Base-by-base conservation (phyloP, 1,284 basidiomycete species). In the Boletus holoroseus region DNA sequence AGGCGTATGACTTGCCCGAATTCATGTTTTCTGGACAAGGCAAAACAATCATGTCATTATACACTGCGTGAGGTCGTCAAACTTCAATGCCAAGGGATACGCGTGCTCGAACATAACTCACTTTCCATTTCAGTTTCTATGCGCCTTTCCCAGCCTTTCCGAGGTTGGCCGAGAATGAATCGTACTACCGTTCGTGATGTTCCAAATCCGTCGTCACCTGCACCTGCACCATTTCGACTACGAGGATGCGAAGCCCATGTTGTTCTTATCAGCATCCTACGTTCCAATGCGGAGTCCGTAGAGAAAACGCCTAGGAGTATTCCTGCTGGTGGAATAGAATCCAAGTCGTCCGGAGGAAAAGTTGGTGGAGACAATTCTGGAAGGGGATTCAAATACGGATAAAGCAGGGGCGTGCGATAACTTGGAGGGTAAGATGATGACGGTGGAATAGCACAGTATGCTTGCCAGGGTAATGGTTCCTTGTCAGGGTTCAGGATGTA, bases 401-500 rank as follows among this genome's bases (percentile, higher is more conserved):
- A 66, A 55, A 59, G 59, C 68, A 68, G 50, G 69, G 66, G 46
- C 62, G 66, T 48, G 68, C 69, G 60, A 64, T 69, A 49, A 58
- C 71, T 67, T 58, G 72, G 68, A 55, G 72, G 60, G 58, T 73
- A 57, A 63, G 77, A 64, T 62, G 79, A 76, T 31, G 71, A 51
- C 45, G 77, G 75, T 36, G 82, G 77, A 55, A 83, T 72, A 47
- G 87, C 79, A 70, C 95, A 98, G 68, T 95, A 95, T 24, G 85
- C 83, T 57, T 93, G 83, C 93, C 94, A 99, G 38, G 94, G 94
- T 27, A 95, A 72, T 13, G 92, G 87, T 50, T 89, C 87, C 69
- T 97, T 97, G 77, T 99, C 95, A 40, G 94, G 92, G 66, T 97
- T 94, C 63, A 97, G 81, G 56, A 94, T 81, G 69, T 95, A 88